Evolutionary conservation across 176 grass and related monocot species (phyloP), one percentile per base, ranked within the genome.

Genomic region (Zea luxurians): DNA sequence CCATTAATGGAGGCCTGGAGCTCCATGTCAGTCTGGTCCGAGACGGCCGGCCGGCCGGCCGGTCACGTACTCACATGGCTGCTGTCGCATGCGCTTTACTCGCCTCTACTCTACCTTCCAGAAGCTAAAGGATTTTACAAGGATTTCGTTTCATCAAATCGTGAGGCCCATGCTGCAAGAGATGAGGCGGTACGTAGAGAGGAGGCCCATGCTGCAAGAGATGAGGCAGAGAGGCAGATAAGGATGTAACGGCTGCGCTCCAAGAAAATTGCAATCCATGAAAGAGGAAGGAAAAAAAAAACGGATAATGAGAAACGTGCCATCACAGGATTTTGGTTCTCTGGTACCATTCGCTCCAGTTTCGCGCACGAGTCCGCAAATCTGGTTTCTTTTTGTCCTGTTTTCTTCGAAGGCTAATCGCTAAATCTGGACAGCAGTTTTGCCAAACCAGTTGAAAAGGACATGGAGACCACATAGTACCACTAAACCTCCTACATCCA

Each of bases 101-200:
- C 50, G 15, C 16, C 52, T 55, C 52, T 55, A 54, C 54, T 80
- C 55, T 55, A 13, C 43, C 70, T 68, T 83, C 63, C 8, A 66
- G 20, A 63, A 44, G 61, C n/a, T 0, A 55, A 46, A 41, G 48
- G 7, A 61, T 53, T 55, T 47, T 54, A 74, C 55, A 69, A 71
- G 76, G 59, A 69, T 80, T 76, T 84, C n/a, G 48, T 75, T 72
- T 76, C 55, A 81, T 77, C 48, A 34, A 85, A 85, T 65, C 49
- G 77, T 71, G 82, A 77, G 87, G 82, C 71, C 65, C 77, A 71
- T 89, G 65, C 71, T 61, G 77, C 82, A 71, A 70, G 46, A 37
- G 58, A 76, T 13, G 57, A 75, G 15, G 66, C 10, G 18, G 53
- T 37, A n/a, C n/a, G n/a, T n/a, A n/a, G n/a, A 27, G 27, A 27